A percentile compares a stretch with the other conserved stretches of the same genome.
Conservation (phyloP, 129 eudicot genomes). For the Helichrysum umbraculigerum region DNA sequence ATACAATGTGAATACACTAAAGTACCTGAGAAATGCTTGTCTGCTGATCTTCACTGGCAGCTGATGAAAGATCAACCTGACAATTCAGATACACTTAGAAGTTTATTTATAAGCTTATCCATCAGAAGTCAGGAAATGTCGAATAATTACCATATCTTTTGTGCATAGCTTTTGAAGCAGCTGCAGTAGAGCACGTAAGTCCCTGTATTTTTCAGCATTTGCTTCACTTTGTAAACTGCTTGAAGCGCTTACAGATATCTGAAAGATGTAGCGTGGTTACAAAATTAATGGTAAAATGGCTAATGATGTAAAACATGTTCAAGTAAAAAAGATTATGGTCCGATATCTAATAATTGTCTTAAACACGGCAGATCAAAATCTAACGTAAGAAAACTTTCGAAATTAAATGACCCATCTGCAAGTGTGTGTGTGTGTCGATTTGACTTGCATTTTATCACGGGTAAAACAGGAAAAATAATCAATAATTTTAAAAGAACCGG, state of each 20-base stretch:
- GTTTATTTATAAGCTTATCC: constrained; percentile 4
- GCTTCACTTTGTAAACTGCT: constrained; percentile 84
- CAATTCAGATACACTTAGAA: background rate
- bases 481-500: background rate
- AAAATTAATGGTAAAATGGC: constrained; percentile 18
- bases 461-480: background rate
- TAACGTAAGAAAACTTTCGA: too few relatives aligned
- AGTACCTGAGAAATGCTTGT: constrained; percentile 85
- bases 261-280: constrained; percentile 24
- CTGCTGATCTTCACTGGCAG: constrained; percentile 67
- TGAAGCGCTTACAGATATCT: constrained; percentile 78
- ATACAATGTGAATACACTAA: background rate
- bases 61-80: constrained; percentile 87
- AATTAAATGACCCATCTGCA: background rate
- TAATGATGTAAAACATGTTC: constrained; percentile 4
- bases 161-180: constrained; percentile 80
- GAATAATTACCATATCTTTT: constrained; percentile 72
- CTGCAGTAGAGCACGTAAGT: constrained; percentile 83
- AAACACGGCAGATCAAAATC: background rate
- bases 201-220: constrained; percentile 85
- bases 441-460: background rate
- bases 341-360: constrained; percentile 1
- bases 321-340: background rate
- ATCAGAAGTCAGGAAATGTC: constrained; percentile 15
- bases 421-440: background rate